phyloP scores from a whole-genome alignment of 2,329 filamentous ascomycete genomes.

The Venturia pyrina region DNA sequence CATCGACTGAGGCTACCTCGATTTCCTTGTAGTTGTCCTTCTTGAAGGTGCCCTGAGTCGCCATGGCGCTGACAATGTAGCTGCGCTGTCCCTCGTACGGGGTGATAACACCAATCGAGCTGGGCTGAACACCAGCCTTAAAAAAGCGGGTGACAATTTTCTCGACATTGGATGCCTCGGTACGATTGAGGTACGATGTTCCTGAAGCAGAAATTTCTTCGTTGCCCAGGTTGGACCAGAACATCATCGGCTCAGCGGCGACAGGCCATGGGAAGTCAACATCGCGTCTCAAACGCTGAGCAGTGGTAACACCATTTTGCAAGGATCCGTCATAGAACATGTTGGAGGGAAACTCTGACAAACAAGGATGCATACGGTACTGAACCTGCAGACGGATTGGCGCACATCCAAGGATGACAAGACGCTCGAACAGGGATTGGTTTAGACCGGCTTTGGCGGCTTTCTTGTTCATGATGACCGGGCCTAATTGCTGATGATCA shows the following conservation, averaged over 20 bases:
- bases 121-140: constrained; percentile 92
- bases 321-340: constrained; percentile 99
- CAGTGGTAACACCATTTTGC: constrained; percentile 89
- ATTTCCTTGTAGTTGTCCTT: constrained; percentile 99
- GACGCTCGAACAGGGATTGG: constrained; percentile 94
- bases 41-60: constrained; percentile 92
- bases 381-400: constrained; percentile 94
- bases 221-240: constrained; percentile 96
- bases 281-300: constrained; percentile 78
- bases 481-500: constrained; percentile 94
- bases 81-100: constrained; percentile 97
- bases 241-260: constrained; percentile 95
- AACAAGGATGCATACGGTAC: constrained; percentile 97
- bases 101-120: constrained; percentile 93
- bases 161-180: constrained; percentile 93
- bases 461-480: constrained; percentile 99
- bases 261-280: constrained; percentile 99
- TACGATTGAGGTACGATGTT: constrained; percentile 95
- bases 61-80: constrained; percentile 99
- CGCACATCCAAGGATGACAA: constrained; percentile 81
- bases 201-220: constrained; percentile 97
- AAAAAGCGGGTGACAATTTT: constrained; percentile 98
- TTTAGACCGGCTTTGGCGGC: constrained; percentile 95
- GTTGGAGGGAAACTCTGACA: constrained; percentile 95
- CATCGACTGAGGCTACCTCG: constrained; percentile 95